A percentile compares a stretch with the other conserved stretches of the same genome.
These are phyloP conservation scores for Brasenia schreberi DNA, from an alignment of 164 flowering plant genomes.

Conservation along the genomic window DNA sequence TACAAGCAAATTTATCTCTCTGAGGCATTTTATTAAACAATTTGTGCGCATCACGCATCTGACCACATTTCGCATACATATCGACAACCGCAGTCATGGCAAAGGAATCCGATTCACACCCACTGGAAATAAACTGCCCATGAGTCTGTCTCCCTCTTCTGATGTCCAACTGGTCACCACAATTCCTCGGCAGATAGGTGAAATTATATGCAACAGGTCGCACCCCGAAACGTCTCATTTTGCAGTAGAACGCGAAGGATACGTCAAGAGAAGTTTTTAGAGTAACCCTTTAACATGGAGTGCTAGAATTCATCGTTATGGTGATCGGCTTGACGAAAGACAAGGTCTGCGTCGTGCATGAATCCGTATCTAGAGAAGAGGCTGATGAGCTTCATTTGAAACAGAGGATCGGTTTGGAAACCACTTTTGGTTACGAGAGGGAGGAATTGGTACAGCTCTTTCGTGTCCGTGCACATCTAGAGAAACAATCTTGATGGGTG, in stretches of 20 bases:
- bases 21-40: conserved; percentile 82
- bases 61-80: conserved; percentile 72
- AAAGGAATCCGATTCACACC: conserved; percentile 40
- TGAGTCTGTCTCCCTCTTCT: conserved; percentile 64
- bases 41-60: conserved; percentile 48
- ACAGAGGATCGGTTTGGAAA: conserved; percentile 33
- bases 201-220: conserved; percentile 54
- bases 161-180: conserved; percentile 46
- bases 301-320: conserved; percentile 54
- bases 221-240: conserved; percentile 51
- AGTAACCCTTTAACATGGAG: conserved; percentile 69
- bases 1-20: conserved; percentile 77
- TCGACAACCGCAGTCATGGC: conserved; percentile 66
- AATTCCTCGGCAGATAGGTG: conserved; percentile 54
- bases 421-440: conserved; percentile 50
- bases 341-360: conserved; percentile 42
- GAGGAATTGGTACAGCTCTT: conserved; percentile 53
- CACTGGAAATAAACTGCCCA: conserved; percentile 39
- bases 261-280: conserved; percentile 26
- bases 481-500: conserved; percentile 72
- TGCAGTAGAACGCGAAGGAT: conserved; percentile 35
- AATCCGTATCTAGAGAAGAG: conserved; percentile 52
- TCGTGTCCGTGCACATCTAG: conserved; percentile 47
- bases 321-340: conserved; percentile 48
- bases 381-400: conserved; percentile 74